Evolutionary conservation across 2,329 filamentous ascomycete species (phyloP).

Genomic region (Biscogniauxia sp.): DNA sequence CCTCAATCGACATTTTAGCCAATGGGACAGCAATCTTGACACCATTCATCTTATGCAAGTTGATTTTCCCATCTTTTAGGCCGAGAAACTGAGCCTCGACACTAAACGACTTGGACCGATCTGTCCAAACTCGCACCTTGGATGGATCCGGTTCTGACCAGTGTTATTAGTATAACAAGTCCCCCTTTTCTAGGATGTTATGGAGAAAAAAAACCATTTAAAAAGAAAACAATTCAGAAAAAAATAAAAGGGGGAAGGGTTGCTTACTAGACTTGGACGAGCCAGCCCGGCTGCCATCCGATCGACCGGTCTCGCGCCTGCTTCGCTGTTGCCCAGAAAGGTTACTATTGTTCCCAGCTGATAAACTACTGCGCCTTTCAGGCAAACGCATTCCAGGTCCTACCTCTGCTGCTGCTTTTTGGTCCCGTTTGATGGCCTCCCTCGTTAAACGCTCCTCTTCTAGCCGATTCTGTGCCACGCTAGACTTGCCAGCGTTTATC

Average conservation of each 20-base stretch:
- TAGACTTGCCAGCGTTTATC: slow-evolving; percentile 54
- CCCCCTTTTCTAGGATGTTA: not conserved
- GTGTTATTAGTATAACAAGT: slow-evolving; percentile 13
- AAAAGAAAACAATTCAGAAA: too few species aligned
- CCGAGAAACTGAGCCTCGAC: slow-evolving; percentile 97
- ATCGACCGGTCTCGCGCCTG: slow-evolving; percentile 64
- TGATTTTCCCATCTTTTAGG: slow-evolving; percentile 92
- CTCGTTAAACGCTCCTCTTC: slow-evolving; percentile 85
- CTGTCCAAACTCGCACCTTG: slow-evolving; percentile 90
- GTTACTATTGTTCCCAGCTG: slow-evolving; percentile 64
- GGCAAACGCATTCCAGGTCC: slow-evolving; percentile 74
- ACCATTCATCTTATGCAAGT: slow-evolving; percentile 95
- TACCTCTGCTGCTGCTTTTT: slow-evolving; percentile 69
- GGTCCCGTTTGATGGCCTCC: slow-evolving; percentile 69
- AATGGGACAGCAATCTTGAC: slow-evolving; percentile 98
- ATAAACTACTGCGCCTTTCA: slow-evolving; percentile 76
- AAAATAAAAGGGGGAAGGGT: not conserved
- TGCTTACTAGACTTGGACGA: slow-evolving; percentile 70
- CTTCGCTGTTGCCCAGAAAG: slow-evolving; percentile 68
- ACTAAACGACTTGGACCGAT: slow-evolving; percentile 92
- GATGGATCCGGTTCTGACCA: slow-evolving; percentile 71
- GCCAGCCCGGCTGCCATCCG: slow-evolving; percentile 51
- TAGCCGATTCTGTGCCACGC: slow-evolving; percentile 71
- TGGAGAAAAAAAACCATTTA: too few species aligned
- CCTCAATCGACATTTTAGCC: slow-evolving; percentile 90